Evolutionary conservation across 805 yeast species (phyloP), one percentile per base, ranked within the genome.

Genomic region (Wickerhamiella parazyma): DNA sequence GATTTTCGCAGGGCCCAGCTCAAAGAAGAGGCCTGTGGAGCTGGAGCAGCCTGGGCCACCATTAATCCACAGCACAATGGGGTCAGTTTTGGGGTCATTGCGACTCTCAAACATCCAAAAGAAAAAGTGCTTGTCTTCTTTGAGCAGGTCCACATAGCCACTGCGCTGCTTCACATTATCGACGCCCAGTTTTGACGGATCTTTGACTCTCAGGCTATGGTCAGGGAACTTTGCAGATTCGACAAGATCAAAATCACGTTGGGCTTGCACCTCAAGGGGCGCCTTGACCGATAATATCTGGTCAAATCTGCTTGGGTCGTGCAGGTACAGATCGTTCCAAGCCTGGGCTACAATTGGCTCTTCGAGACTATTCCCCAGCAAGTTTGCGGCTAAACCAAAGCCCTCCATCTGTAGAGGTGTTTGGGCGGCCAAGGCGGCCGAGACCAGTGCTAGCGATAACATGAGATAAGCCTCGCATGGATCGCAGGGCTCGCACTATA

Each of bases 11-110:
- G 97, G 95, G 20, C 98, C 97, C 54, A 87, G 70, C 63, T 91
- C 97, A 55, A 89, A 87, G 59, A 89, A 80, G 51, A 87, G 70
- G 14, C 97, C 97, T 14, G 94, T 83, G 59, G 84, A 65, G 1
- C 95, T 82, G 1, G 95, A 83, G 62, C 96, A 87, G n/a, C 96
- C 96, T 39, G 96, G 96, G 10, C 96, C 96, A 49, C 96, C 96
- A 60, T 89, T 87, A 56, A 89, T 69, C 96, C 94, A 85, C 56
- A 86, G 67, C 42, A 86, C 72, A 33, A 86, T 70, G 2, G 95
- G 95, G 64, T 86, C 95, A 48, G 70, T 81, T 49, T 66, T 65
- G 14, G 95, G 95, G 62, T 83, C 89, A 61, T 80, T 80, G 49
- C 79, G 74, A 50, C 81, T 76, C 62, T 86, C 95, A 55, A 84